A percentile compares a stretch with the other conserved stretches of the same genome.
These are phyloP conservation scores for Penicillium alfredii DNA, from an alignment of 495 filamentous ascomycete species.

Conservation along the genomic window DNA sequence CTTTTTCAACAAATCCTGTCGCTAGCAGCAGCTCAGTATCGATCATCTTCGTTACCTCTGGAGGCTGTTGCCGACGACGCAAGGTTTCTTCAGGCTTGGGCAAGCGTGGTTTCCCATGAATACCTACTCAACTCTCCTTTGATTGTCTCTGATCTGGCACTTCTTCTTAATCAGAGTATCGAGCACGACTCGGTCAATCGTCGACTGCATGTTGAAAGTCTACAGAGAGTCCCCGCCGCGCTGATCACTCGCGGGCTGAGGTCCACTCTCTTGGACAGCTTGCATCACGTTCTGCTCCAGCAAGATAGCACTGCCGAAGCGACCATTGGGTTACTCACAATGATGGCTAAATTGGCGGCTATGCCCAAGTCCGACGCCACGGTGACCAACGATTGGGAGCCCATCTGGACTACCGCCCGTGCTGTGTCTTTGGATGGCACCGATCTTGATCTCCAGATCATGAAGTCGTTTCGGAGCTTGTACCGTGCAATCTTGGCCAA, in stretches of 20 bases:
- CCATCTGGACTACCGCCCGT: conserved; percentile 35
- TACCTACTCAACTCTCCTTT: conserved; percentile 36
- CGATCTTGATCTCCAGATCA: conserved; percentile 36
- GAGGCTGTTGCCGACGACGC: conserved; percentile 26
- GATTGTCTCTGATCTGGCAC: conserved; percentile 31
- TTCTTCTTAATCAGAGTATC: conserved; percentile 30
- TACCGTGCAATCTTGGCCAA: conserved; percentile 33
- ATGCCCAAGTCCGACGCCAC: conserved; percentile 38
- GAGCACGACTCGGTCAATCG: conserved; percentile 28
- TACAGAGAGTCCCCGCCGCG: conserved; percentile 35
- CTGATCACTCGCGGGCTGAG: conserved; percentile 36
- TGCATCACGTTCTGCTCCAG: conserved; percentile 29
- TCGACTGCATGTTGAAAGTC: conserved; percentile 34
- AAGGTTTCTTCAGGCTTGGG: conserved; percentile 38
- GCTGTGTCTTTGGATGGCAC: conserved; percentile 30
- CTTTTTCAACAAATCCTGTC: conserved; percentile 33
- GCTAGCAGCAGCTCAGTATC: conserved; percentile 33
- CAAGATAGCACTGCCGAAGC: conserved; percentile 26
- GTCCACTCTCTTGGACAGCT: conserved; percentile 31
- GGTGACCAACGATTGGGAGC: conserved; percentile 37
- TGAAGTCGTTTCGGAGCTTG: conserved; percentile 39
- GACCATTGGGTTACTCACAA: conserved; percentile 30
- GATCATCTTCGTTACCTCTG: conserved; percentile 21
- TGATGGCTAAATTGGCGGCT: conserved; percentile 40
- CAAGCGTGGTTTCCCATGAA: conserved; percentile 39